Evolutionary conservation across 2,329 filamentous ascomycete species (phyloP).

Genomic region (Phyllosticta capitalensis): DNA sequence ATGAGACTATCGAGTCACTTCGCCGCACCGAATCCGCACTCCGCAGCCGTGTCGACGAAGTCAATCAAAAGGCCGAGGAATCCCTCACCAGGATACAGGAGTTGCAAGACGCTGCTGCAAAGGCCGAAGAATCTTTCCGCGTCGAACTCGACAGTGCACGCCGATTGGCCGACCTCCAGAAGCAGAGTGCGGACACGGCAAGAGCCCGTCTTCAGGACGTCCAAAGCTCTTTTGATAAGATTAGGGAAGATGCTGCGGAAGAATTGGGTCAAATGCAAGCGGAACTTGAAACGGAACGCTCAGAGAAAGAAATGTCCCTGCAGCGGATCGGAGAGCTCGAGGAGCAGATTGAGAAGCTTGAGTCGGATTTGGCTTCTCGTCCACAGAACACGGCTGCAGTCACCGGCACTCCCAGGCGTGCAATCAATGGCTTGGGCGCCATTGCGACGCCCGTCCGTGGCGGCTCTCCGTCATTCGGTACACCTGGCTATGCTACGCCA

Average conservation of each 20-base stretch:
- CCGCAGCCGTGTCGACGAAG: constrained; percentile 69
- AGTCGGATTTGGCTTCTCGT: constrained; percentile 40
- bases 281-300: constrained; percentile 43
- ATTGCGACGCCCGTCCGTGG: constrained; percentile 41
- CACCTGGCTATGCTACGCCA: constrained; percentile 37
- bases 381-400: constrained; percentile 28
- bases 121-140: constrained; percentile 76
- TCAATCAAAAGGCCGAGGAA: constrained; percentile 81
- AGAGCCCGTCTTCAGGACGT: constrained; percentile 62
- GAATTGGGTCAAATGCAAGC: constrained; percentile 41
- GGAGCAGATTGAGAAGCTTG: constrained; percentile 49
- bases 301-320: constrained; percentile 53
- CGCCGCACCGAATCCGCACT: constrained; percentile 72
- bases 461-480: constrained; percentile 42
- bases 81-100: constrained; percentile 72
- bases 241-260: constrained; percentile 58
- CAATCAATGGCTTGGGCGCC: constrained; percentile 35
- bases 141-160: constrained; percentile 75
- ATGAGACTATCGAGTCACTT: constrained; percentile 64
- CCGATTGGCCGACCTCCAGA: constrained; percentile 72
- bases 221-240: constrained; percentile 52
- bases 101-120: constrained; percentile 71
- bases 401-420: constrained; percentile 45
- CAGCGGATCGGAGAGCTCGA: constrained; percentile 56
- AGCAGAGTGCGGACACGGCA: constrained; percentile 64